Base-by-base conservation (phyloP, 2,329 filamentous ascomycete species). In the Hymenoscyphus occultus region DNA sequence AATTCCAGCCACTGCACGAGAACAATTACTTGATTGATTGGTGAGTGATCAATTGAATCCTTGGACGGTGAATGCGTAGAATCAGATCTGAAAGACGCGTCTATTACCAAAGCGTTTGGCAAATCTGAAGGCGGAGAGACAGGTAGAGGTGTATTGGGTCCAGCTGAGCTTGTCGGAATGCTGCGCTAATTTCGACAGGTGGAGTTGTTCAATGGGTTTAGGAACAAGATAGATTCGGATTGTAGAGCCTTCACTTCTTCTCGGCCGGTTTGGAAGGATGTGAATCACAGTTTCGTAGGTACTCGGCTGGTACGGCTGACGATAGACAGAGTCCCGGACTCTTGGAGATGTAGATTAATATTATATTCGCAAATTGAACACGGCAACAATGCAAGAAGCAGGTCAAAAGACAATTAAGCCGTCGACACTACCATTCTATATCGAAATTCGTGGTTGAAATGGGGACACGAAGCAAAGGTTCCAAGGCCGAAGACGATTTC, bases 361-460 rank as follows among this genome's bases (percentile, higher is more conserved):
- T 72, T 73, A 74, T 67, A 65, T 61, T 66, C 64, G 66, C 56
- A 48, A 58, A 64, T 61, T 67, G 62, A 66, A 64, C 5, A 40
- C 54, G 64, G 61, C 42, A 59, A 59, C 65, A 66, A 63, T 59
- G 54, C 45, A 59, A 63, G 51, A 68, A 69, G 68, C 69, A 71
- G 66, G 69, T 65, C 68, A 65, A 72, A 35, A 69, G 73, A 74
- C 73, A 73, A 63, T 71, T 22, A 74, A 74, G 72, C 57, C 72
- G 69, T 73, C 73, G 65, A 71, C 67, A 54, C 48, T 72, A 64
- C 69, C 68, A 63, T 32, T 56, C 32, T 31, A 45, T 39, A 40
- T 57, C 28, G 51, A 60, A 32, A 28, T 45, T 31, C 28, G 45
- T 35, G 39, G 60, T 19, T 60, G 19, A 35, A 42, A 57, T 58